phyloP scores from a whole-genome alignment of 805 yeast genomes.

The Lipomyces sp. region DNA sequence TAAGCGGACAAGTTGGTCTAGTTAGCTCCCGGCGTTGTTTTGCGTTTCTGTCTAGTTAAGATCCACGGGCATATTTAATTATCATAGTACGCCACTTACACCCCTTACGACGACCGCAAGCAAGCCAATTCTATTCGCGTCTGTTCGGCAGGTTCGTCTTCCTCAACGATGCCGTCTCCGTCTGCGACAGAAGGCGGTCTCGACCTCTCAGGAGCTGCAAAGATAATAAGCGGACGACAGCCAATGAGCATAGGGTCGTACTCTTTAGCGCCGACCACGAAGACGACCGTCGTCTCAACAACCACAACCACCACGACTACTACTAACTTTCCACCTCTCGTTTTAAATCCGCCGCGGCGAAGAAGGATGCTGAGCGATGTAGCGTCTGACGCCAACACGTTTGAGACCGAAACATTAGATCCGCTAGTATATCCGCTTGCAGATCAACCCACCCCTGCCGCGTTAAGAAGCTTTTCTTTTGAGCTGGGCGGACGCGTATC shows the following conservation, averaged over 20 bases:
- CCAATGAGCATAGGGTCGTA: constrained; percentile 17
- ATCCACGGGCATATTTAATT: neutral
- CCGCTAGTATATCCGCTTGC: constrained; percentile 43
- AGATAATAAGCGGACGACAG: neutral
- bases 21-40: neutral
- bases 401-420: constrained; percentile 17
- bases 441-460: constrained; percentile 44
- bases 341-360: constrained; percentile 23
- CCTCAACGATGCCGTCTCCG: neutral
- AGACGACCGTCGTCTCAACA: constrained; percentile 37
- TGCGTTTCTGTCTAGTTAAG: neutral
- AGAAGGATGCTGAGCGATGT: neutral
- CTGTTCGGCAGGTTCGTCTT: neutral
- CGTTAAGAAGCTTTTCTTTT: constrained; percentile 44
- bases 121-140: neutral
- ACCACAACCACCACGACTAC: constrained; percentile 39
- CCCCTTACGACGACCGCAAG: neutral
- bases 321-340: constrained; percentile 34
- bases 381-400: neutral
- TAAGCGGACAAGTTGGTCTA: neutral
- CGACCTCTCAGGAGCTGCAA: neutral
- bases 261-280: constrained; percentile 33
- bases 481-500: constrained; percentile 39
- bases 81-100: neutral
- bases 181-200: neutral